Percentiles rank a stretch among this genome's conserved stretches.
Conservation (phyloP, 805 yeast genomes). For the Candida succiphila region DNA sequence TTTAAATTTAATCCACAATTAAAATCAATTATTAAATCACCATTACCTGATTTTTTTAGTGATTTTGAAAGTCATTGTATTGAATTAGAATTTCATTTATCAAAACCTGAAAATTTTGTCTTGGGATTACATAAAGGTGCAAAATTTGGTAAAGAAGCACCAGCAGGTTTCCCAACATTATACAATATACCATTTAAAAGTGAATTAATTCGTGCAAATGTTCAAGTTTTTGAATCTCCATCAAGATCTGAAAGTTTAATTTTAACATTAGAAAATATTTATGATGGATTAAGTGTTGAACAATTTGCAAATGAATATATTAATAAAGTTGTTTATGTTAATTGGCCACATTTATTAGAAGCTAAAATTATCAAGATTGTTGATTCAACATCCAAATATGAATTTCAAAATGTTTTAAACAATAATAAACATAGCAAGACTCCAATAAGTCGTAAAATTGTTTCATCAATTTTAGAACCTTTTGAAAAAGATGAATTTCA, state of each 20-base stretch:
- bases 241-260: conserved; percentile 77
- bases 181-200: conserved; percentile 53
- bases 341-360: conserved; percentile 90
- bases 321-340: conserved; percentile 57
- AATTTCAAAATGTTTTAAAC: conserved; percentile 22
- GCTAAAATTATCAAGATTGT: conserved; percentile 56
- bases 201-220: conserved; percentile 49
- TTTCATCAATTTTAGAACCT: conserved; percentile 30
- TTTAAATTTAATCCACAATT: conserved; percentile 73
- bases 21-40: conserved; percentile 57
- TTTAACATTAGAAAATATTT: conserved; percentile 45
- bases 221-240: conserved; percentile 76
- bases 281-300: conserved; percentile 44
- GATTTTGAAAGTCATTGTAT: conserved; percentile 76
- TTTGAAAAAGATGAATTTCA: conserved; percentile 39
- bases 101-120: conserved; percentile 33
- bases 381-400: conserved; percentile 44
- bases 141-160: conserved; percentile 52
- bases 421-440: conserved; percentile 12
- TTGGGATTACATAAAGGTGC: conserved; percentile 62
- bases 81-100: conserved; percentile 47
- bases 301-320: conserved; percentile 57
- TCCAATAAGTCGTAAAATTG: conserved; percentile 10
- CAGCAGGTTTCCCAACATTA: conserved; percentile 89
- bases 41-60: conserved; percentile 65